Evolutionary conservation across 73 alveolate species (phyloP).

Genomic region (Durusdinium trenchii): DNA sequence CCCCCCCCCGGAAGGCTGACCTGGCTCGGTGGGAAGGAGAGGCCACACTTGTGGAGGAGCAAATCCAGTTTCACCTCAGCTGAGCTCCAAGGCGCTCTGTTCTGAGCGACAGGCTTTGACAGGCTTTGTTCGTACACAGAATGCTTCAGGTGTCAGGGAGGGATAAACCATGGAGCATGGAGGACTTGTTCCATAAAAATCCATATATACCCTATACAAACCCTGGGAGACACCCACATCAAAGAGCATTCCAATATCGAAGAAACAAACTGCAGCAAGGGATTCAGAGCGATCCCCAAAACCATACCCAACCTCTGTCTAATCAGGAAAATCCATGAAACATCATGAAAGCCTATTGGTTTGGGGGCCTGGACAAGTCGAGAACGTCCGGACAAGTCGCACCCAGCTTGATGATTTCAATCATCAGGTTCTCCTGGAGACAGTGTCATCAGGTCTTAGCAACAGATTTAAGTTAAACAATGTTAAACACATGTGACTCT

Average conservation of each 20-base stretch:
- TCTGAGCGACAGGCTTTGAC: too few relatives aligned
- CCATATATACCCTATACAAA: neutral
- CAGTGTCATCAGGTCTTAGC: neutral
- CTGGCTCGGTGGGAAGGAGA: slow-evolving; percentile 1
- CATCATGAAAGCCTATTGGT: neutral
- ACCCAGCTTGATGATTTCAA: slow-evolving; percentile 33
- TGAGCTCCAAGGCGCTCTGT: too few relatives aligned
- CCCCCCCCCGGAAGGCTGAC: neutral
- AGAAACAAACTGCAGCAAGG: neutral
- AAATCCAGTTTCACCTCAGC: neutral
- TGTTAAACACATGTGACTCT: neutral
- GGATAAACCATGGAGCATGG: too few relatives aligned
- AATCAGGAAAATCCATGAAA: neutral
- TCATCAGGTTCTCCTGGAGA: slow-evolving; percentile 9
- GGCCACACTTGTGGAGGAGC: neutral
- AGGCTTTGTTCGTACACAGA: too few relatives aligned
- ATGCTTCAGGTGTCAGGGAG: too few relatives aligned
- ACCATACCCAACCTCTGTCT: too few relatives aligned
- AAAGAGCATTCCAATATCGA: neutral
- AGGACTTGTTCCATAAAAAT: too few relatives aligned
- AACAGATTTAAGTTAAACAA: neutral
- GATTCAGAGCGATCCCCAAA: neutral
- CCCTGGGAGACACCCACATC: neutral
- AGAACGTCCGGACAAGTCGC: neutral
- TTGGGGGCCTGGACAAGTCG: neutral